Evolutionary conservation across 2,329 filamentous ascomycete genomes (phyloP).

Genomic region (Aspergillus brunneoviolaceus): DNA sequence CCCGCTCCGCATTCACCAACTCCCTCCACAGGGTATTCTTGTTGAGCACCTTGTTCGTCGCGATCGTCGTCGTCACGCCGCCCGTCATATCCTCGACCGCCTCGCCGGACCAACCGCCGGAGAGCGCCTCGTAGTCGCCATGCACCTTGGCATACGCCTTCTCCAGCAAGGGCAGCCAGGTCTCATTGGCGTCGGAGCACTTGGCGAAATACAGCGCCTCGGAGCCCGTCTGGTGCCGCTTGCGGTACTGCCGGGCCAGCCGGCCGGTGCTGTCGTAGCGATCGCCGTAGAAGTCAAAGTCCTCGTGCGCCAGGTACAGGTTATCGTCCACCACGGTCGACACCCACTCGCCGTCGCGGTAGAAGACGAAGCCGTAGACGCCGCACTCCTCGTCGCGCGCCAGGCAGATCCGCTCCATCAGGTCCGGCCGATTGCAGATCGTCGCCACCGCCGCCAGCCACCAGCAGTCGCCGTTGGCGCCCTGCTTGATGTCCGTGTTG

Average conservation of each 20-base stretch:
- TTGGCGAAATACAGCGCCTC: conserved; percentile 64
- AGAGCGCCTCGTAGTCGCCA: neutral
- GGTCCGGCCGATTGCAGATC: neutral
- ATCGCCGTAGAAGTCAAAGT: neutral
- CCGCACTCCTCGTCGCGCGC: conserved; percentile 1
- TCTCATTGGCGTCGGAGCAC: conserved; percentile 74
- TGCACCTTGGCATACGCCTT: conserved; percentile 66
- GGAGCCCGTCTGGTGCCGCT: neutral
- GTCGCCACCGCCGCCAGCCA: neutral
- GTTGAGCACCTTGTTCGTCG: neutral
- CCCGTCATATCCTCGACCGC: conserved; percentile 1
- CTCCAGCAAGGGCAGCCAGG: conserved; percentile 76
- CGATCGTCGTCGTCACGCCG: conserved; percentile 1
- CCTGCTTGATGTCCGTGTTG: neutral
- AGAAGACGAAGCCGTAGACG: neutral
- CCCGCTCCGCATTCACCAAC: neutral
- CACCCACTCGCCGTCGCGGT: neutral
- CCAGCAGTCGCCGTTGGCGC: conserved; percentile 1
- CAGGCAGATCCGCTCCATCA: neutral
- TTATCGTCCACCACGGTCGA: neutral
- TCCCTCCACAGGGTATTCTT: neutral
- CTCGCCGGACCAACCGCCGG: neutral
- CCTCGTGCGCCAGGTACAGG: neutral
- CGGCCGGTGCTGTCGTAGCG: neutral
- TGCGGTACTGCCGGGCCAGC: neutral